Evolutionary conservation across 768 basidiomycete species (phyloP).

Genomic region (Mycena rosella): DNA sequence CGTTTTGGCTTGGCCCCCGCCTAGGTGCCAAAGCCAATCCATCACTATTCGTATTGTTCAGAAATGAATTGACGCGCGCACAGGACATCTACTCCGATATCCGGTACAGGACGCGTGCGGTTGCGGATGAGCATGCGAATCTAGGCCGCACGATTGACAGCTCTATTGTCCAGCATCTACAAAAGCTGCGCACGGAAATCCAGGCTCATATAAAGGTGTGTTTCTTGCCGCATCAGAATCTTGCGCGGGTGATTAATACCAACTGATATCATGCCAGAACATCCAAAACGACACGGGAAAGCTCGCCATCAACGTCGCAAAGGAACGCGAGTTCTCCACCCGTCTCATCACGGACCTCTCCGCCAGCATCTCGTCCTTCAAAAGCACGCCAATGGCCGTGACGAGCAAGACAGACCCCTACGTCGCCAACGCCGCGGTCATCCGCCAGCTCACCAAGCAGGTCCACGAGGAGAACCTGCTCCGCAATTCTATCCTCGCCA

Average conservation of each 20-base stretch:
- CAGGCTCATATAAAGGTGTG: slow-evolving; percentile 96
- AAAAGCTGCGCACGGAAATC: slow-evolving; percentile 93
- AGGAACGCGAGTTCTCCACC: slow-evolving; percentile 91
- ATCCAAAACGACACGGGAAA: slow-evolving; percentile 95
- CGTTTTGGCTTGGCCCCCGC: slow-evolving; percentile 9
- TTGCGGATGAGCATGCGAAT: slow-evolving; percentile 97
- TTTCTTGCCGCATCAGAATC: slow-evolving; percentile 9
- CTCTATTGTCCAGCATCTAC: slow-evolving; percentile 97
- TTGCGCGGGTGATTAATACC: not conserved
- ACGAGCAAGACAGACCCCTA: slow-evolving; percentile 86
- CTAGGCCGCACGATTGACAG: slow-evolving; percentile 96
- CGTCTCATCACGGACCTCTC: slow-evolving; percentile 90
- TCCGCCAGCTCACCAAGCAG: slow-evolving; percentile 90
- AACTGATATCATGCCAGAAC: slow-evolving; percentile 60
- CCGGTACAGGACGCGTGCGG: slow-evolving; percentile 91
- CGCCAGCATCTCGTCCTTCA: slow-evolving; percentile 88
- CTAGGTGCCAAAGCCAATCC: slow-evolving; percentile 18
- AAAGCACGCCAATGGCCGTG: slow-evolving; percentile 93
- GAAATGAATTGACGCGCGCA: slow-evolving; percentile 12
- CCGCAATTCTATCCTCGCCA: slow-evolving; percentile 97
- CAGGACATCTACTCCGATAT: slow-evolving; percentile 51
- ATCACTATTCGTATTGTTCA: slow-evolving; percentile 18
- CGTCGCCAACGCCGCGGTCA: slow-evolving; percentile 78
- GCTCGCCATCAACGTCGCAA: slow-evolving; percentile 90
- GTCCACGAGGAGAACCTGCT: slow-evolving; percentile 98